Evolutionary conservation across 1,139 yeast genomes (phyloP), one percentile per base, ranked within the genome.

Genomic region (Magnusiomyces sp.): DNA sequence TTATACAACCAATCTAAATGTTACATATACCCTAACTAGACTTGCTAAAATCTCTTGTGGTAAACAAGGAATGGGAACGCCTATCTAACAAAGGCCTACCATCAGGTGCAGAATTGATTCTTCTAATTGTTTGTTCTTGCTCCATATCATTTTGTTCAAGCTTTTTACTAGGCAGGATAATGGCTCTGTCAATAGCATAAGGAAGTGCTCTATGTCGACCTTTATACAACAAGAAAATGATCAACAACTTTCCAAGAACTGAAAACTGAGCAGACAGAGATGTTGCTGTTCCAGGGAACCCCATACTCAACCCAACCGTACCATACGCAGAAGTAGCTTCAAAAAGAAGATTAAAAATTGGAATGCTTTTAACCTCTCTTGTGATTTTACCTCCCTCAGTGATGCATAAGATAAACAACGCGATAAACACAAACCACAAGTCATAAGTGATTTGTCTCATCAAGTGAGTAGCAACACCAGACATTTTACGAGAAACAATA

Each of bases 201-300:
- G 99, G 99, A 53, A 92, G 73, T 40, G 98, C 98, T 75, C 99
- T 86, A 62, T 90, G 97, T 53, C 97, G 77, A 9, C 98, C 97
- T 70, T 98, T 79, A 48, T 92, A 77, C 83, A 92, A 80, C 82
- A 89, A 79, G 5, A 90, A 94, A 55, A 88, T 81, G 43, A 92
- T 80, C 2, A 90, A 87, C 47, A 92, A 72, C 62, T 94, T 94
- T 2, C 95, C 84, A 10, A 92, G 61, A 0, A 77, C 75, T 31
- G 78, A 75, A 60, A 92, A 87, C 62, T 83, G 77, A 0, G 80
- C 89, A 14, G 84, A 75, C 47, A 92, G 77, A 1, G 97, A 86
- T 3, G 88, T 73, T 55, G 77, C 71, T 6, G 77, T 71, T 44
- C 70, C 71, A 0, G 95, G 85, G 58, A 80, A 89, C 0, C 98